Base-by-base conservation (phyloP, 495 filamentous ascomycete species). In the Penicillium samsonianum region DNA sequence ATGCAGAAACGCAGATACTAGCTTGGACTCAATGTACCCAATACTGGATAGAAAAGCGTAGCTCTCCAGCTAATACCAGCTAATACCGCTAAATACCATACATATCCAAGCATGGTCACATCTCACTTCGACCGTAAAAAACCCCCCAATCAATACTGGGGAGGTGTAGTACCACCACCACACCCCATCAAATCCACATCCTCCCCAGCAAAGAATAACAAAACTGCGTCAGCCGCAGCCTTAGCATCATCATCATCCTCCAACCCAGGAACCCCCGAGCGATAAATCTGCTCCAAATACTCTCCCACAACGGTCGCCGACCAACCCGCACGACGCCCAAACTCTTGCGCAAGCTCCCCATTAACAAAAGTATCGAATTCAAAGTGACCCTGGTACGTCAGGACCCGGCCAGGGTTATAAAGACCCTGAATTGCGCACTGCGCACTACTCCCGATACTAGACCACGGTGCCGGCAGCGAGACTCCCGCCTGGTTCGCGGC, bases 361-460 rank as follows among this genome's bases (percentile, higher is more conserved):
- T 76, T 80, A 17, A 67, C 61, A 35, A 70, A 74, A 4, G 55
- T 48, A 55, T 79, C 76, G 40, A 80, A 77, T 47, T 76, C 77
- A 46, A 78, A 73, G 64, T 78, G 75, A 0, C 73, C 72, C 50
- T 78, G 75, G 38, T 71, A 76, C 16, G 73, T 69, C 59, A 79
- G 59, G 16, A 77, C 60, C 26, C 71, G 57, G 0, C 65, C 69
- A 0, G 67, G 69, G 26, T 62, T 61, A 51, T 76, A 79, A 7
- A 80, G 47, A 4, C 77, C 76, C 50, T 80, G 77, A 7, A 77
- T 65, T 0, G 70, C 60, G 44, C 75, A 78, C 9, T 54, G 43
- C 4, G 53, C 63, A 43, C 63, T 76, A 38, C 48, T 58, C 7
- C 75, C 75, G 8, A 72, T 71, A 46, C 56, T 76, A 58, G 65